Base-by-base conservation (phyloP, 352 stramenopile genomes). In the Phytophthora pseudosyringae region DNA sequence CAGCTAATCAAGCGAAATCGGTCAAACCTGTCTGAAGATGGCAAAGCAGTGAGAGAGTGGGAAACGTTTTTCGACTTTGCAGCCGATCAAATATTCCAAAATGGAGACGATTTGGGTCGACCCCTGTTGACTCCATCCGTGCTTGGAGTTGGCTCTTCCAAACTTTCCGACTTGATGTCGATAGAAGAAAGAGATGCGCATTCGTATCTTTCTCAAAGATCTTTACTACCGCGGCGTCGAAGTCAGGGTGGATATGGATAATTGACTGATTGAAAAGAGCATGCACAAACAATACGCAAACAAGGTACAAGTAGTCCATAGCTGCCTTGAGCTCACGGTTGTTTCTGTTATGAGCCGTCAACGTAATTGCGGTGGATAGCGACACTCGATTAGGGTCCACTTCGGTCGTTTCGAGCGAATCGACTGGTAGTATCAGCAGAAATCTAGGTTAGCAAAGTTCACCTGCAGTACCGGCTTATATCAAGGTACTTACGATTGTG, bases 221-320 rank as follows among this genome's bases (percentile, higher is more conserved):
- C 15, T 67, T 75, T 4, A 46, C 46, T 16, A 94, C 39, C 3
- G 72, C 79, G 13, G 58, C 46, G 39, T 91, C 83, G 58, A 93
- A 93, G 59, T 94, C 83, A 0, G 83, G 79, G 31, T 94, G 86
- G 26, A 91, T 75, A 45, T 89, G 69, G n/a, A 89, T 70, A 41
- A 94, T 81, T 1, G 81, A 86, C 86, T 93, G 60, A 7, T 18
- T n/a, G 9, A 39, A 40, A 56, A 50, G 31, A 38, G 33, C 35
- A 39, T 16, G 28, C 25, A 31, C 7, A 47, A 13, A 15, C 13
- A n/a, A 50, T 12, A 47, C 10, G 7, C 44, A 62, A 16, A 29
- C 13, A 43, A 25, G 26, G 8, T 93, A 93, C 58, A 93, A 70
- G n/a, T 56, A 48, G 0, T 67, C 80, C 16, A 91, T 60, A 40